Base-by-base conservation (phyloP, 805 yeast species). In the Candida germanica region DNA sequence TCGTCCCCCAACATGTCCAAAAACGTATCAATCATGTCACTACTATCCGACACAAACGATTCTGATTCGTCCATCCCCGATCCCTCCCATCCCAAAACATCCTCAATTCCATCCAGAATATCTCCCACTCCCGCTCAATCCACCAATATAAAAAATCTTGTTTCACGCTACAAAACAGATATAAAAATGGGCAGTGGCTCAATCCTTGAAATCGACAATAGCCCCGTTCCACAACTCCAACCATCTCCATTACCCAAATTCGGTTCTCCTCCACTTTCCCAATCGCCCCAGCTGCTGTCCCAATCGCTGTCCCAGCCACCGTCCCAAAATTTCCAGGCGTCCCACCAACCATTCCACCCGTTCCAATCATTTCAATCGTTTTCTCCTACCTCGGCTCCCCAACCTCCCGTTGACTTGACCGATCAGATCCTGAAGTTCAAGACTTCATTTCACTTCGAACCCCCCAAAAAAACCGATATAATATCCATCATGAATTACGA, bases 401-500 rank as follows among this genome's bases (percentile, higher is more conserved):
- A 22, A 9, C 27, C 17, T 6, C 22, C 12, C 10, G 29, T 16
- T 12, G 28, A 23, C 26, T 27, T 39, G 21, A 30, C 50, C 23
- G 64, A 58, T 31, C 61, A 54, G 31, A 49, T 61, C 32, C 54
- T 50, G 35, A 46, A 53, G 39, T 64, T 58, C 45, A 67, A 61
- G 37, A 54, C 66, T 0, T 51, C 45, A 30, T 57, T 63, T 39
- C 54, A 35, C 11, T 14, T 38, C 11, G 38, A 29, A 21, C 26
- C 22, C 5, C 46, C 42, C n/a, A 61, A 57, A 47, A 62, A 55
- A 33, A 56, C 72, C 1, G 62, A 69, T 5, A 67, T 67, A 18
- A 61, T 57, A 35, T 60, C 70, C 10, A 59, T 67, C 27, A 66
- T 67, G 36, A 67, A 67, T 45, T 38, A 49, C 9, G 72, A 66